Conservation (phyloP, 371 early-diverging fungal genomes). For the Massospora cicadina region DNA sequence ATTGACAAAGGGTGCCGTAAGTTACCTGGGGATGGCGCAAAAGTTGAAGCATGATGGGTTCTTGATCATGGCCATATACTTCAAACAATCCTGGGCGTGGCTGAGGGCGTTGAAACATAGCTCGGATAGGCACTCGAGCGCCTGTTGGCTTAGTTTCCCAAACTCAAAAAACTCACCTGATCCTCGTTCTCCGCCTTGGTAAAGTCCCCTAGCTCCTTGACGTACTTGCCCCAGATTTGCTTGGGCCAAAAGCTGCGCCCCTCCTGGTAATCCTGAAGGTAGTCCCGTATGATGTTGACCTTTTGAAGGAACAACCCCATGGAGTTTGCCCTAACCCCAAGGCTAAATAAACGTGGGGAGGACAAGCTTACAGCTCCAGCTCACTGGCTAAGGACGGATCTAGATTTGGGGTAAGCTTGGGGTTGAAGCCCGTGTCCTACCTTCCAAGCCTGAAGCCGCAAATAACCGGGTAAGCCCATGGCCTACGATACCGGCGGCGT, state of each 20-base stretch:
- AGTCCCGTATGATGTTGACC: slow-evolving; percentile 90
- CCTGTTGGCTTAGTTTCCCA: slow-evolving; percentile 15
- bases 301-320: slow-evolving; percentile 95
- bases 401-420: background rate
- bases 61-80: slow-evolving; percentile 54
- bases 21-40: slow-evolving; percentile 84
- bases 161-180: slow-evolving; percentile 20
- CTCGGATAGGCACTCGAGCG: slow-evolving; percentile 57
- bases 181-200: slow-evolving; percentile 36
- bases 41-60: slow-evolving; percentile 77
- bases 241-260: slow-evolving; percentile 89
- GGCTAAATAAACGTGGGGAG: background rate
- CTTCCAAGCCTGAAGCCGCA: slow-evolving; percentile 70
- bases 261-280: slow-evolving; percentile 69
- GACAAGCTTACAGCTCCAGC: slow-evolving; percentile 9
- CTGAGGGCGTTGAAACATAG: slow-evolving; percentile 72
- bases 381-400: slow-evolving; percentile 10
- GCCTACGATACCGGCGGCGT: slow-evolving; percentile 94
- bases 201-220: slow-evolving; percentile 32
- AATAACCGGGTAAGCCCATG: slow-evolving; percentile 83
- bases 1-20: slow-evolving; percentile 13
- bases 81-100: slow-evolving; percentile 70
- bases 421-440: slow-evolving; percentile 5
- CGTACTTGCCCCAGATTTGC: slow-evolving; percentile 68
- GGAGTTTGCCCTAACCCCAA: slow-evolving; percentile 38